Evolutionary conservation across 306 rosid genomes (phyloP).

Genomic region (Cyclanthera cordifolia): DNA sequence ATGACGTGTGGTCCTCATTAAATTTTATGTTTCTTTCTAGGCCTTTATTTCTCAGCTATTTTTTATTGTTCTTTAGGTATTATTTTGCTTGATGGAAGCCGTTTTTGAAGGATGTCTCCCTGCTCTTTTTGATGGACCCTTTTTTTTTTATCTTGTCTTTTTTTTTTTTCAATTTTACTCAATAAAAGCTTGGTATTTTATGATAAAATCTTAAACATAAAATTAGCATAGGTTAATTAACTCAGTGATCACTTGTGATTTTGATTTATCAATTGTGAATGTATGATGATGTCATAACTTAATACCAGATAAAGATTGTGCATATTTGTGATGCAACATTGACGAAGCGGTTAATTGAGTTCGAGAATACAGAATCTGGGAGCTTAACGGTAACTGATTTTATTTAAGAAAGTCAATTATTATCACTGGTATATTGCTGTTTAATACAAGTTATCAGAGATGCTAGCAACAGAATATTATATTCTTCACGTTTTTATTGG

Average conservation of each 20-base stretch:
- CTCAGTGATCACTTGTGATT: background rate
- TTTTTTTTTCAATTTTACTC: too few species aligned
- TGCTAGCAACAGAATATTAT: background rate
- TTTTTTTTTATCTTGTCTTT: too few species aligned
- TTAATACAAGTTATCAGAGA: background rate
- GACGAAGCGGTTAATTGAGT: conserved; percentile 75
- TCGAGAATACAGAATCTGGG: conserved; percentile 77
- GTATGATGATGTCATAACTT: conserved; percentile 9
- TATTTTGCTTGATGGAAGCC: too few species aligned
- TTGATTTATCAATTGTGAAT: background rate
- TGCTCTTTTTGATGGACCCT: too few species aligned
- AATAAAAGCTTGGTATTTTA: background rate
- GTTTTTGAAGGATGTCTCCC: too few species aligned
- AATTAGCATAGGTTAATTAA: background rate
- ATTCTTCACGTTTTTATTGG: background rate
- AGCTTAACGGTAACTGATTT: conserved; percentile 59
- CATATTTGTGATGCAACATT: conserved; percentile 86
- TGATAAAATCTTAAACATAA: background rate
- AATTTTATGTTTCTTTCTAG: too few species aligned
- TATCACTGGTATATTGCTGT: background rate
- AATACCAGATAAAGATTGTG: conserved; percentile 52
- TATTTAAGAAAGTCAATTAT: background rate
- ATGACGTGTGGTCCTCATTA: too few species aligned
- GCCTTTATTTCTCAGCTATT: too few species aligned
- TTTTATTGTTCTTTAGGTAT: too few species aligned